phyloP scores from a whole-genome alignment of 2,329 filamentous ascomycete genomes.

The Zasmidium angulare region DNA sequence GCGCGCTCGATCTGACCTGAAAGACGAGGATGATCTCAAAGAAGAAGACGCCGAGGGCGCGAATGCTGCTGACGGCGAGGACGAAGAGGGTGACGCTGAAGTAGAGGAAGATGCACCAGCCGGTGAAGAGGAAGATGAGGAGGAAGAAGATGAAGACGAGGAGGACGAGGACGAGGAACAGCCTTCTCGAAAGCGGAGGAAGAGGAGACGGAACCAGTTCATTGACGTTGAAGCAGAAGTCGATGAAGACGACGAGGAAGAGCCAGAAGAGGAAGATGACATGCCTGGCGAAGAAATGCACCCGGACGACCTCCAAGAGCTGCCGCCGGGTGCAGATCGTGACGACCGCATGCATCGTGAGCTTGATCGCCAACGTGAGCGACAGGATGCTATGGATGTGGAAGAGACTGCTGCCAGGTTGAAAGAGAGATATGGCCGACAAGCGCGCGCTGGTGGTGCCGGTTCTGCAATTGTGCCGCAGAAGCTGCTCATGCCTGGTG shows the following conservation, averaged over 20 bases:
- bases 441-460: conserved; percentile 63
- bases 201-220: conserved; percentile 76
- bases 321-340: conserved; percentile 70
- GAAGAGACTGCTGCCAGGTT: conserved; percentile 88
- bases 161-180: conserved; percentile 52
- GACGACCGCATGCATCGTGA: conserved; percentile 93
- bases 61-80: conserved; percentile 50
- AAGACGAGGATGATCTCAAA: conserved; percentile 51
- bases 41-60: conserved; percentile 54
- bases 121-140: conserved; percentile 41
- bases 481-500: conserved; percentile 82
- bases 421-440: conserved; percentile 81
- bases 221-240: conserved; percentile 98
- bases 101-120: conserved; percentile 65
- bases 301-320: conserved; percentile 80
- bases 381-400: conserved; percentile 83
- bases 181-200: conserved; percentile 75
- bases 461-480: conserved; percentile 80
- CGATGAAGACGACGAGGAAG: conserved; percentile 86
- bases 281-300: conserved; percentile 83
- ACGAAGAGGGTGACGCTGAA: conserved; percentile 59
- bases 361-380: conserved; percentile 86
- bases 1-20: conserved; percentile 36
- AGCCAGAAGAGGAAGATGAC: conserved; percentile 85
- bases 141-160: conserved; percentile 36